Evolutionary conservation across 2,329 filamentous ascomycete species (phyloP), one percentile per base, ranked within the genome.

Genomic region (Fusarium guadeloupense): DNA sequence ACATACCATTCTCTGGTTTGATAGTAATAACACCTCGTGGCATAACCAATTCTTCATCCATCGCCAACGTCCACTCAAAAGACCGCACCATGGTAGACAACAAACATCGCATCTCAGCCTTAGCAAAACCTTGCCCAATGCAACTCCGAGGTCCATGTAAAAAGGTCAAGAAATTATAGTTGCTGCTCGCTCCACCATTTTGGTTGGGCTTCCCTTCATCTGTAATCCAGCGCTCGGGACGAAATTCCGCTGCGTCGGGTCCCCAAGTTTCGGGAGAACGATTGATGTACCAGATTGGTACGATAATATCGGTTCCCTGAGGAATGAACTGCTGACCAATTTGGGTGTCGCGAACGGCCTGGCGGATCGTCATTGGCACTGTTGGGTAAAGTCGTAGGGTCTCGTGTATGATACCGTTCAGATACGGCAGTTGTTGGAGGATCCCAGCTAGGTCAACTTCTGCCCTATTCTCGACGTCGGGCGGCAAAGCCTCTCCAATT

Each of bases 121-220:
- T 87, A 0, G 91, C 88, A 71, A 93, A 93, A 0, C 81, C 80
- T 70, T 88, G 85, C 0, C 92, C 92, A 62, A 96, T 96, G 70
- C 92, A 96, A 67, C 88, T 89, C 45, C 92, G 79, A 0, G 92
- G 91, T 0, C 93, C 93, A 70, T 96, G 91, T 44, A 96, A 73
- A 74, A 96, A 96, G 0, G 91, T 93, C 73, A 93, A 71, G 60
- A 90, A 88, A 2, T 85, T 81, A 70, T 89, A 93, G 70, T 92
- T 92, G 51, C 82, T 89, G 4, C 80, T 78, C 0, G 89, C 87
- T 5, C 89, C 89, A 2, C 91, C 91, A 7, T 84, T 85, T 48
- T 86, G 86, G 9, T 79, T 79, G 1, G 88, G 88, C 58, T 74
- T 75, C 1, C 77, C 80, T 0, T 78, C 75, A 4, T 77, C 84